phyloP scores from a whole-genome alignment of 768 basidiomycete species.

The Serpula lacrymans region DNA sequence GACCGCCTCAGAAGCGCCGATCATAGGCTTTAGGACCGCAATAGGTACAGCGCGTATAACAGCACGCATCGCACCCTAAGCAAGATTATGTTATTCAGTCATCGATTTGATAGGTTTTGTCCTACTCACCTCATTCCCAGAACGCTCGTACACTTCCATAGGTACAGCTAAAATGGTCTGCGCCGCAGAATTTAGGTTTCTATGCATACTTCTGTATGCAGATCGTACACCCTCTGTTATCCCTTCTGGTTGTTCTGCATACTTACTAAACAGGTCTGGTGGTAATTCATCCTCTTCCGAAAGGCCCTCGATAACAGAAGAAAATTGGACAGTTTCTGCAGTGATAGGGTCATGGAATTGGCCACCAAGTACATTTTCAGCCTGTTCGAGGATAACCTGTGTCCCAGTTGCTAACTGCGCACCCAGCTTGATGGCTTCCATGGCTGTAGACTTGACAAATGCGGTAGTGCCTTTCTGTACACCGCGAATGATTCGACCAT shows the following conservation, averaged over 20 bases:
- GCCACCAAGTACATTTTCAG: slow-evolving; percentile 86
- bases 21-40: slow-evolving; percentile 96
- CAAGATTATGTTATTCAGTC: background rate
- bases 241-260: slow-evolving; percentile 86
- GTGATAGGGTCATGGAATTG: slow-evolving; percentile 65
- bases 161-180: slow-evolving; percentile 98
- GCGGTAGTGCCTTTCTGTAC: slow-evolving; percentile 92
- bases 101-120: background rate
- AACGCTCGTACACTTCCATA: slow-evolving; percentile 97
- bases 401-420: slow-evolving; percentile 95
- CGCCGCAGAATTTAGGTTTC: slow-evolving; percentile 88
- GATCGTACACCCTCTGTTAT: slow-evolving; percentile 84
- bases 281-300: slow-evolving; percentile 28
- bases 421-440: slow-evolving; percentile 93
- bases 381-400: slow-evolving; percentile 94
- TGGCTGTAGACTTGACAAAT: slow-evolving; percentile 91
- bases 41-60: slow-evolving; percentile 97
- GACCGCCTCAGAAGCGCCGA: slow-evolving; percentile 94
- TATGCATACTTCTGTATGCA: slow-evolving; percentile 86
- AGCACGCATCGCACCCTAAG: slow-evolving; percentile 90
- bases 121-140: slow-evolving; percentile 77
- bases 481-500: slow-evolving; percentile 87
- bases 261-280: slow-evolving; percentile 75
- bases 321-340: slow-evolving; percentile 57
- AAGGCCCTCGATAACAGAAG: slow-evolving; percentile 13